Conservation (phyloP, 306 rosid species). For the Vicia sativa region DNA sequence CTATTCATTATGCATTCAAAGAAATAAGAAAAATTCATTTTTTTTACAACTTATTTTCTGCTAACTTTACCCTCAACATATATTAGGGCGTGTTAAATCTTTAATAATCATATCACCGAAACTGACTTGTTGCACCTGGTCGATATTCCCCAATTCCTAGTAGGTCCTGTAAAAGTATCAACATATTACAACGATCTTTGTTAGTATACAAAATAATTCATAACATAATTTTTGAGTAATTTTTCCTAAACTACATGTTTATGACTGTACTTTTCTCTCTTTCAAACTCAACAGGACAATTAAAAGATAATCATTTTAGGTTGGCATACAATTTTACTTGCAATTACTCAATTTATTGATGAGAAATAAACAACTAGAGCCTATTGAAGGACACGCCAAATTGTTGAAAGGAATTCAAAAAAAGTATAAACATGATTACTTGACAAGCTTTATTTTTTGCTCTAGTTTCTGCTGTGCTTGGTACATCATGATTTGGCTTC, state of each 20-base stretch:
- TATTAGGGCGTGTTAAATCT: background rate
- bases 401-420: slow-evolving; percentile 22
- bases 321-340: background rate
- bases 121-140: slow-evolving; percentile 64
- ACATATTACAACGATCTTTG: background rate
- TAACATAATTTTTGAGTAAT: background rate
- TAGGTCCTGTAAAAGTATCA: slow-evolving; percentile 64
- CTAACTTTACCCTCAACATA: background rate
- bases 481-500: slow-evolving; percentile 90
- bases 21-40: slow-evolving; percentile 1
- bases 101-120: slow-evolving; percentile 38
- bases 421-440: slow-evolving; percentile 43
- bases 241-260: background rate
- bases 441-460: slow-evolving; percentile 94
- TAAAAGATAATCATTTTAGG: slow-evolving; percentile 3
- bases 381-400: background rate
- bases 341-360: slow-evolving; percentile 4
- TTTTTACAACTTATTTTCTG: background rate
- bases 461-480: slow-evolving; percentile 96
- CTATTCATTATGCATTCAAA: background rate
- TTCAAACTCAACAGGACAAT: background rate
- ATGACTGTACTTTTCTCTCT: background rate
- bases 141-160: slow-evolving; percentile 94
- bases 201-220: background rate
- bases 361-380: slow-evolving; percentile 11